Base-by-base conservation (phyloP, 2,329 filamentous ascomycete genomes). In the Colletotrichum spaethianum region DNA sequence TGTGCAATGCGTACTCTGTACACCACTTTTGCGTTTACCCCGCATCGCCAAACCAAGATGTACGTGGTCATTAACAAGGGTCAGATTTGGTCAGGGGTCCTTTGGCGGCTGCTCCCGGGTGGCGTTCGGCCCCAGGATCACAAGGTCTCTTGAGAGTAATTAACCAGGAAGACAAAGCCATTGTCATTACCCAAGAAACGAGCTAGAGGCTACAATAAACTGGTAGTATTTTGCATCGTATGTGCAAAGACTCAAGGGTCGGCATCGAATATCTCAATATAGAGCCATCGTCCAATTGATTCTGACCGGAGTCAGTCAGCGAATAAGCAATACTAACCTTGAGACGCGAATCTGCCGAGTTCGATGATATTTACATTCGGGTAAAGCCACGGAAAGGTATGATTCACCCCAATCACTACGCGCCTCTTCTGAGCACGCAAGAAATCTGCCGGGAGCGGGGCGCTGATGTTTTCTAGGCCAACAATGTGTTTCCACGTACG, bases 81-180 rank as follows among this genome's bases (percentile, higher is more conserved):
- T 48, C 28, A 72, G 70, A 70, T 70, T 60, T 60, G 50, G 38
- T 38, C 65, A 70, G 53, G 70, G 59, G 66, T 63, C 50, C 20
- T 48, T 20, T n/a, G 38, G 46, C 69, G 59, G 65, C 23, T 69
- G 66, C 65, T 72, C 69, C 69, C 69, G 69, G 52, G 70, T 63
- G 64, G 52, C 14, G 52, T 53, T 46, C 14, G 53, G 52, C 36
- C 38, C 36, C 42, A 63, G 33, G 46, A 26, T 18, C 23, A 14
- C 18, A 4, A n/a, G 44, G 31, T 16, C 23, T n/a, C 6, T 16
- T 9, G 31, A 3, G n/a, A n/a, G n/a, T n/a, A n/a, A n/a, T 18
- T n/a, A 9, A 18, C 20, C 28, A 23, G 31, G 40, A 33, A 61
- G 42, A 61, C 20, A 40, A 14, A 20, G 18, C 2, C n/a, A 62